phyloP scores from a whole-genome alignment of 2,329 filamentous ascomycete genomes.

The Chrysosporium queenslandicum region DNA sequence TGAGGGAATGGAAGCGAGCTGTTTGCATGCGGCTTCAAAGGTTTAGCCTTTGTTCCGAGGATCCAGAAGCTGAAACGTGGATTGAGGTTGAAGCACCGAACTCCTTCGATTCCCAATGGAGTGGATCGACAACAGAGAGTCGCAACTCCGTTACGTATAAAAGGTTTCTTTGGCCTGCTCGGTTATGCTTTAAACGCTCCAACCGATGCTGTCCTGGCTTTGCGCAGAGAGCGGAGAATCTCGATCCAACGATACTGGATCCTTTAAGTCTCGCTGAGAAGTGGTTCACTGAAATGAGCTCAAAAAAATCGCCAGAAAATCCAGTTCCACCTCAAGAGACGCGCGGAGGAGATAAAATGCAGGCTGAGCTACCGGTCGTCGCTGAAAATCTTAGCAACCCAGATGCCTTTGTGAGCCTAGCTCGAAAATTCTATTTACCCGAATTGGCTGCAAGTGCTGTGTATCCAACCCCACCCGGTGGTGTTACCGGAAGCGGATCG shows the following conservation, averaged over 20 bases:
- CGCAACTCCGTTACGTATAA: conserved; percentile 28
- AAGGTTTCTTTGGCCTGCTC: conserved; percentile 38
- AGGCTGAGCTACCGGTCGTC: conserved; percentile 21
- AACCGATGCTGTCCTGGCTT: conserved; percentile 18
- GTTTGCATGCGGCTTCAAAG: conserved; percentile 31
- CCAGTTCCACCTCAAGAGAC: conserved; percentile 8
- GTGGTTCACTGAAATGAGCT: conserved; percentile 29
- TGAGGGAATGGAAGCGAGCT: conserved; percentile 29
- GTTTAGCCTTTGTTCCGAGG: conserved; percentile 28
- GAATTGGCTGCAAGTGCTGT: conserved; percentile 39
- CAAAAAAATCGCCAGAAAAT: conserved; percentile 16
- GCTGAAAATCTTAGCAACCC: conserved; percentile 22
- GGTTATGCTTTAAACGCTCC: conserved; percentile 34
- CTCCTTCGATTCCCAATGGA: conserved; percentile 11
- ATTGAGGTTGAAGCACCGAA: conserved; percentile 34
- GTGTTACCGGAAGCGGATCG: background rate
- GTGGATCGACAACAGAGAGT: conserved; percentile 20
- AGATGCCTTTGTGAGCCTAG: conserved; percentile 32
- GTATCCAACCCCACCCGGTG: conserved; percentile 45
- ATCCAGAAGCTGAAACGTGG: conserved; percentile 29
- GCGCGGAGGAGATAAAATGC: conserved; percentile 18
- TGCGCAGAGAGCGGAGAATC: conserved; percentile 18
- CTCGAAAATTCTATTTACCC: conserved; percentile 30
- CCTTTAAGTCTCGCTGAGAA: conserved; percentile 36
- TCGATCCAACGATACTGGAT: conserved; percentile 23